Base-by-base conservation (phyloP, 805 yeast species). In the Kodamaea sagamina region DNA sequence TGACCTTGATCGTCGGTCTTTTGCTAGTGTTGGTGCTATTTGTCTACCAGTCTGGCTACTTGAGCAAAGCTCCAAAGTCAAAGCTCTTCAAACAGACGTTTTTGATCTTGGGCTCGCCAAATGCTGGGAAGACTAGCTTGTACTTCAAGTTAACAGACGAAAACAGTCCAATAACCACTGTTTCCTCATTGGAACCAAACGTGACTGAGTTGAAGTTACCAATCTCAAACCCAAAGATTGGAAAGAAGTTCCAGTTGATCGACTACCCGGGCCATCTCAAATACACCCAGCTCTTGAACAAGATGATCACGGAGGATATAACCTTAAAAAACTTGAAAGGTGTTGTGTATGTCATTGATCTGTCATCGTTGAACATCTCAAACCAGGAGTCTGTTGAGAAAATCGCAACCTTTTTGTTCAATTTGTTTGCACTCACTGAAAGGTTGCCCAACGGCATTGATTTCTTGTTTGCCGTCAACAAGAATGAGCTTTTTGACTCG, bases 201-300 rank as follows among this genome's bases (percentile, higher is more conserved):
- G 45, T 57, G 38, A 53, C 56, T 2, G 47, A 51, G 8, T 39
- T 70, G 11, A 42, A 46, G n/a, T 50, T 71, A 10, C 76, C 75
- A 3, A 52, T 69, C 34, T 49, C 72, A 29, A 61, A 57, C 38
- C 42, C 67, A 49, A 37, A 65, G 57, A 52, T 72, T 61, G 45
- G 63, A 55, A 43, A 75, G 68, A 43, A 50, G 22, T 71, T 47
- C 55, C 78, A 74, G 47, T 61, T 90, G 29, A 73, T 84, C 40
- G 98, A 92, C 56, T 81, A 81, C 48, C 99, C 99, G 2, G 97
- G 97, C n/a, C 89, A 86, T 64, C 67, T 77, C 43, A 89, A 88
- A 62, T 78, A 90, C 51, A 78, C 77, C 42, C 77, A 79, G 44
- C 66, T 82, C 39, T 68, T 81, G 46, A 74, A 76, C 42, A 75